phyloP scores from a whole-genome alignment of 225 moss, liverwort and hornwort genomes.

The Climacium dendroides region DNA sequence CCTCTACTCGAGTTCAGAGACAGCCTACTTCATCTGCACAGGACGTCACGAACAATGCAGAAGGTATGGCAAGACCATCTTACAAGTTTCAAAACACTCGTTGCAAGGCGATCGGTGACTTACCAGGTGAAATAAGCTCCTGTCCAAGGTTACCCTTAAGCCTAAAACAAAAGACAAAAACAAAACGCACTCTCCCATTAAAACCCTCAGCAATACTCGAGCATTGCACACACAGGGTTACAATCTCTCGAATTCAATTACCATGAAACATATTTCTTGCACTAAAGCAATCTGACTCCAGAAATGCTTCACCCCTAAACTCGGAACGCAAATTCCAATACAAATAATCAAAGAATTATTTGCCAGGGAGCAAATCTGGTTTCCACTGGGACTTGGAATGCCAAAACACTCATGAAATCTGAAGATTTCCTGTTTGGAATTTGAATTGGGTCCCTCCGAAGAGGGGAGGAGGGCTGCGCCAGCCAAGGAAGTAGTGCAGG shows the following conservation, averaged over 20 bases:
- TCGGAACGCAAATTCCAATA: neutral
- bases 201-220: neutral
- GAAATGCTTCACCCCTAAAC: neutral
- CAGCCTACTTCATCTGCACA: neutral
- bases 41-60: neutral
- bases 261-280: neutral
- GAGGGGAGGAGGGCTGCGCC: neutral
- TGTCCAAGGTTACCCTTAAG: neutral
- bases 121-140: neutral
- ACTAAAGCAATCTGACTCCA: neutral
- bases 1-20: neutral
- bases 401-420: neutral
- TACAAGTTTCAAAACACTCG: neutral
- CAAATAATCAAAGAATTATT: neutral
- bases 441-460: rapidly evolving
- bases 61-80: neutral
- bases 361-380: neutral
- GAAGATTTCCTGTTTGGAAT: neutral
- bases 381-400: neutral
- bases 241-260: neutral
- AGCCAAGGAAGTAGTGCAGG: neutral
- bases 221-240: neutral
- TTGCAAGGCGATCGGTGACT: neutral
- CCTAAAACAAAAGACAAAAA: neutral
- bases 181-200: neutral